phyloP scores from a whole-genome alignment of 2,329 filamentous ascomycete genomes.

The Nemania sp. region DNA sequence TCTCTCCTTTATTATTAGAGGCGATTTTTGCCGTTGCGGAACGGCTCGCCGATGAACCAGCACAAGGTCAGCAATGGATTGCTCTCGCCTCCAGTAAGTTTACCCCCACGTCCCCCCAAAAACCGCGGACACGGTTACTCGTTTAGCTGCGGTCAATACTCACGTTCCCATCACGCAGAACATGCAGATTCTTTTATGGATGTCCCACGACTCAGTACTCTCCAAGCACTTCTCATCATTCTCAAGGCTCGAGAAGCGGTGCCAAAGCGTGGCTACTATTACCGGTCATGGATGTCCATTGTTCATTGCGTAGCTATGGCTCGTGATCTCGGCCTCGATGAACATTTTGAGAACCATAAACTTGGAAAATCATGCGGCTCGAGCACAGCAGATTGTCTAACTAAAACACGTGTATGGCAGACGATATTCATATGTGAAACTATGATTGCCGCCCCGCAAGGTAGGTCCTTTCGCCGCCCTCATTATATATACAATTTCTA shows the following conservation, averaged over 20 bases:
- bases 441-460: slow-evolving; percentile 95
- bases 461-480: slow-evolving; percentile 58
- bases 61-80: slow-evolving; percentile 91
- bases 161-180: slow-evolving; percentile 61
- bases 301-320: slow-evolving; percentile 94
- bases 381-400: slow-evolving; percentile 78
- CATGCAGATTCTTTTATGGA: slow-evolving; percentile 96
- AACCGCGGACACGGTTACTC: not conserved
- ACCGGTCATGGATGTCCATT: slow-evolving; percentile 95
- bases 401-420: slow-evolving; percentile 92
- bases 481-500: slow-evolving; percentile 21
- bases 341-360: slow-evolving; percentile 84
- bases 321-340: slow-evolving; percentile 89
- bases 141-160: slow-evolving; percentile 31
- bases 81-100: slow-evolving; percentile 82
- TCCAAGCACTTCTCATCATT: slow-evolving; percentile 88
- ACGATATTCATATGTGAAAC: slow-evolving; percentile 86
- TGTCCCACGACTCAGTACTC: slow-evolving; percentile 86
- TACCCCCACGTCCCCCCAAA: too few relatives aligned
- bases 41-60: slow-evolving; percentile 83
- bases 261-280: slow-evolving; percentile 94
- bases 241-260: slow-evolving; percentile 92
- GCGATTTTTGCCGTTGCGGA: slow-evolving; percentile 92
- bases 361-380: slow-evolving; percentile 77
- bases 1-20: slow-evolving; percentile 90